Conservation (phyloP, 257 asterid species). For the Voacanga thouarsii region DNA sequence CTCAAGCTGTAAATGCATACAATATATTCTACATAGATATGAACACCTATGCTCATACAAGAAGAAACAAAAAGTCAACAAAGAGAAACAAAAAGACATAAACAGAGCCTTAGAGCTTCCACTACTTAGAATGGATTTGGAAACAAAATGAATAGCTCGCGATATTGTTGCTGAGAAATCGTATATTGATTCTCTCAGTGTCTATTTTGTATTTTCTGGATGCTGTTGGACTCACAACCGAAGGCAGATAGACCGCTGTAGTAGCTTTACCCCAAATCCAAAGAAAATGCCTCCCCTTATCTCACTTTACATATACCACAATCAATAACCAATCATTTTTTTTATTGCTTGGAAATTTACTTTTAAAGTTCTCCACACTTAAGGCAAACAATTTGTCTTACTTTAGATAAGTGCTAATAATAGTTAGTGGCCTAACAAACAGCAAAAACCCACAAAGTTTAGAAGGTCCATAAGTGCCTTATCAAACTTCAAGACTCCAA, state of each 20-base stretch:
- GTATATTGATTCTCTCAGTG: not conserved
- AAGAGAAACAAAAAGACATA: not conserved
- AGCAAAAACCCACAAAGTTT: too few species aligned
- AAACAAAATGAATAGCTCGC: slow-evolving; percentile 2
- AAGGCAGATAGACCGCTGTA: not conserved
- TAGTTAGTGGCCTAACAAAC: too few species aligned
- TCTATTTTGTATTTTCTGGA: not conserved
- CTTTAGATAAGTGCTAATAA: too few species aligned
- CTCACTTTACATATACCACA: too few species aligned
- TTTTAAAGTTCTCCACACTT: too few species aligned
- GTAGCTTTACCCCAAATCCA: too few species aligned
- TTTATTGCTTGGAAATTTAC: too few species aligned
- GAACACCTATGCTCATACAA: not conserved
- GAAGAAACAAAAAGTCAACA: not conserved
- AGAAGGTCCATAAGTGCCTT: too few species aligned
- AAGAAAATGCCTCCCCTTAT: too few species aligned
- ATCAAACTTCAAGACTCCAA: too few species aligned
- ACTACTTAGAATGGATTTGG: slow-evolving; percentile 15
- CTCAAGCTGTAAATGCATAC: not conserved
- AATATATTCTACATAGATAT: not conserved
- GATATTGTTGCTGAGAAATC: slow-evolving; percentile 7
- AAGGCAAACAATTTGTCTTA: too few species aligned
- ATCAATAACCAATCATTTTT: too few species aligned
- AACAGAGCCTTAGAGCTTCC: not conserved
- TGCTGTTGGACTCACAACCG: not conserved